A percentile compares a stretch with the other conserved stretches of the same genome.
phyloP scores from a whole-genome alignment of 371 early-diverging fungal genomes.

The Actinomucor elegans region DNA sequence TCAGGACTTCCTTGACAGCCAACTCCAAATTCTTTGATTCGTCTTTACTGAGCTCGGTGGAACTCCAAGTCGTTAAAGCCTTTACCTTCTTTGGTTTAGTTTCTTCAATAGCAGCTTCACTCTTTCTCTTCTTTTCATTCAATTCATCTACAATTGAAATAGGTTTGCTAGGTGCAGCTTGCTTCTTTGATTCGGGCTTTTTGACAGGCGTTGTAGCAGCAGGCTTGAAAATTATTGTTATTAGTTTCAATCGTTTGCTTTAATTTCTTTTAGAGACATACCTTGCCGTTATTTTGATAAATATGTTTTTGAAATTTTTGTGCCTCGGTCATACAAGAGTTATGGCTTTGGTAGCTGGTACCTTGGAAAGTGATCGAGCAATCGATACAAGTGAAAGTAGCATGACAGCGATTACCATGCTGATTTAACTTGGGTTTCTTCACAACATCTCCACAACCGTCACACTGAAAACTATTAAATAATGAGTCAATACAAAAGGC shows the following conservation, averaged over 20 bases:
- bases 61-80: constrained; percentile 27
- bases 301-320: constrained; percentile 85
- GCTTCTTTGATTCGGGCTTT: constrained; percentile 29
- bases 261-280: not conserved
- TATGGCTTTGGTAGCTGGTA: constrained; percentile 75
- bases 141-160: constrained; percentile 65
- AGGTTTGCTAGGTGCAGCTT: constrained; percentile 22
- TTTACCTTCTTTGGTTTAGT: constrained; percentile 26
- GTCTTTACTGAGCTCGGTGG: constrained; percentile 27
- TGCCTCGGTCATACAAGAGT: constrained; percentile 86
- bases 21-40: constrained; percentile 21
- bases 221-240: constrained; percentile 18
- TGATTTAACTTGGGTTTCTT: constrained; percentile 90
- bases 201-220: constrained; percentile 2
- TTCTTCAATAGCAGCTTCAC: constrained; percentile 18
- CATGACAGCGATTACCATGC: constrained; percentile 82
- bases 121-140: constrained; percentile 51
- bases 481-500: too few relatives aligned
- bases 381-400: constrained; percentile 89
- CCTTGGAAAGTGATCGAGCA: constrained; percentile 87
- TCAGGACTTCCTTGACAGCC: constrained; percentile 35
- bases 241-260: constrained; percentile 25
- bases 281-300: constrained; percentile 57
- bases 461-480: constrained; percentile 73
- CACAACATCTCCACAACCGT: constrained; percentile 86